Evolutionary conservation across 1,284 basidiomycete genomes (phyloP), one percentile per base, ranked within the genome.

Genomic region (Cystobasidium sp.): DNA sequence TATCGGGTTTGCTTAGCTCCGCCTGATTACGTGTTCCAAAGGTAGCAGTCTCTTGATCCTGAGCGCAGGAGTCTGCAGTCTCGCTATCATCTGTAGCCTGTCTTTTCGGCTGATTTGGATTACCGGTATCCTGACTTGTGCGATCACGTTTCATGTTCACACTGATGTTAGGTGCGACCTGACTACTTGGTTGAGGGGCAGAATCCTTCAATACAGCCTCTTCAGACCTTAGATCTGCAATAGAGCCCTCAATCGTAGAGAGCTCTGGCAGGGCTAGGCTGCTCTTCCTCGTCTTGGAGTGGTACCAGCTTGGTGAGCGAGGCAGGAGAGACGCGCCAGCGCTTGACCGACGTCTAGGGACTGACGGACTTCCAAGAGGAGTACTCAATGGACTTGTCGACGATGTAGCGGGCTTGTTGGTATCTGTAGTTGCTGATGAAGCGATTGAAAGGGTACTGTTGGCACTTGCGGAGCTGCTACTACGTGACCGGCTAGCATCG

Each of bases 231-330:
- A 73, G 41, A 31, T 73, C 70, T n/a, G 62, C 9, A 24, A 73
- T 31, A 22, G 70, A 73, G 9, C 70, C 70, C 41, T 73, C 70
- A 31, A 73, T 73, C 9, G 62, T 73, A 2, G 62, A 65, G 8
- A 73, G 52, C 6, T 46, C 31, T 37, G 70, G 70, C 37, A 49
- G 22, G 8, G 62, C 63, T 9, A 73, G 70, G n/a, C 52, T 65
- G 49, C 49, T 55, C 47, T 73, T 73, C 5, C 70, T 49, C 5
- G 69, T 64, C 6, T 47, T 51, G 16, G 68, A 43, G 14, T 31
- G 41, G 22, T 70, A 51, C 53, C 55, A 68, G 52, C 47, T 58
- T 22, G 69, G 69, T 31, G 69, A 64, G 14, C 61, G 59, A 51
- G 69, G 69, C 3, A 63, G 24, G 31, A 41, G n/a, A 14, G 24